Evolutionary conservation across 2,329 filamentous ascomycete genomes (phyloP).

Genomic region (Calonectria pauciramosa): DNA sequence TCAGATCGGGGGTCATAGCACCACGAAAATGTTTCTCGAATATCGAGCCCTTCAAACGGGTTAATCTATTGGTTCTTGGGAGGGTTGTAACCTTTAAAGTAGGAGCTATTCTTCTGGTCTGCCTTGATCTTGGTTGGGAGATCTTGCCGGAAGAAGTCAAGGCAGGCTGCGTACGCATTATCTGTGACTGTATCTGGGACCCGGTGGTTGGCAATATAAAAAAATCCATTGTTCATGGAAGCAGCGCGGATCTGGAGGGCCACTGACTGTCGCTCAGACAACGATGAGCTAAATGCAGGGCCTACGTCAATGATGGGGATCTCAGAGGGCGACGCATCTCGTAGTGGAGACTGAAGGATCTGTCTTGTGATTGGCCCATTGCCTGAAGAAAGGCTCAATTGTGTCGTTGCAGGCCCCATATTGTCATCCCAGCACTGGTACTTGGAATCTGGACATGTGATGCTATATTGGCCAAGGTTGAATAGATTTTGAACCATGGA

Average conservation of each 20-base stretch:
- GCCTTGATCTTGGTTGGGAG: not conserved
- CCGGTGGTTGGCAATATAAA: conserved; percentile 12
- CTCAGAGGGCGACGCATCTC: conserved; percentile 12
- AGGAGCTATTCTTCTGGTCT: not conserved
- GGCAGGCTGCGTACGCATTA: not conserved
- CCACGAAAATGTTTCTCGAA: conserved; percentile 11
- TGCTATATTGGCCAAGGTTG: too few species aligned
- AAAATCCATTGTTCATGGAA: conserved; percentile 10
- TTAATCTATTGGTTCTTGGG: not conserved
- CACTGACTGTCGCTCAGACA: not conserved
- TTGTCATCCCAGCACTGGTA: too few species aligned
- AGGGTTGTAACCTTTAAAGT: conserved; percentile 9
- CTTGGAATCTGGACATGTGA: too few species aligned
- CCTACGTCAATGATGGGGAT: conserved; percentile 17
- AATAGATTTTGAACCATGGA: too few species aligned
- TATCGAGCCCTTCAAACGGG: not conserved
- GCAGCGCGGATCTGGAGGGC: conserved; percentile 6
- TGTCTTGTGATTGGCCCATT: conserved; percentile 1
- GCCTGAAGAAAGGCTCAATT: not conserved
- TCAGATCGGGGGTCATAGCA: not conserved
- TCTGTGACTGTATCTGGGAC: not conserved
- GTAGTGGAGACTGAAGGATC: not conserved
- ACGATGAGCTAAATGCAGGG: not conserved
- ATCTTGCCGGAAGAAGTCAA: conserved; percentile 13
- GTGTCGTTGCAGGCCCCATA: not conserved